phyloP scores from a whole-genome alignment of 768 basidiomycete species.

The Pulveroboletus sp. region DNA sequence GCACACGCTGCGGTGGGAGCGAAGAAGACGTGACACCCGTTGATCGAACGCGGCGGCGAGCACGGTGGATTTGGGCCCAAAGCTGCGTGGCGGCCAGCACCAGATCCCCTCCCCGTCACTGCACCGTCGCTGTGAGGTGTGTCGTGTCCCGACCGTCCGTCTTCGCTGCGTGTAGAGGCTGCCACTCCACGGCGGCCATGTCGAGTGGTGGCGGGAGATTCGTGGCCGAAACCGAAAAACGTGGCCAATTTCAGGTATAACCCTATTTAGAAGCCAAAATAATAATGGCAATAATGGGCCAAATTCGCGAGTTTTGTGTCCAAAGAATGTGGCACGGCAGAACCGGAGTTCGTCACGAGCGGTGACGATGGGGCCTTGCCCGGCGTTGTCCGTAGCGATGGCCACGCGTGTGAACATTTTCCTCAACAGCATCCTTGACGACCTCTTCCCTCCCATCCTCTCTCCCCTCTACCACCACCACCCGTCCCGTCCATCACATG shows the following conservation, averaged over 20 bases:
- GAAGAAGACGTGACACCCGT: constrained; percentile 8
- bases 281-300: constrained; percentile 4
- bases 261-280: constrained; percentile 2
- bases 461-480: constrained; percentile 35
- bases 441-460: constrained; percentile 32
- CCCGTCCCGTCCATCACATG: constrained; percentile 27
- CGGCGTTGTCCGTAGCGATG: constrained; percentile 40
- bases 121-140: neutral
- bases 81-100: constrained; percentile 10
- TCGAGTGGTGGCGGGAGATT: constrained; percentile 6
- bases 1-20: constrained; percentile 15
- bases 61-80: constrained; percentile 11
- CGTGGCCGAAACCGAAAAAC: neutral
- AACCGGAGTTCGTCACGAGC: constrained; percentile 39
- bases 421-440: constrained; percentile 40
- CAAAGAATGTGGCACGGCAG: constrained; percentile 30
- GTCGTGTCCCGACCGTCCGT: neutral
- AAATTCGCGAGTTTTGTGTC: constrained; percentile 23
- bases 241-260: neutral
- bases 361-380: constrained; percentile 41
- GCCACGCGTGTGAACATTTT: constrained; percentile 39
- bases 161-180: neutral
- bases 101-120: neutral
- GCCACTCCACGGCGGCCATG: neutral
- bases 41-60: constrained; percentile 8